Percentiles rank a stretch among this genome's conserved stretches.
phyloP scores from a whole-genome alignment of 345 rosid species.

The Lepidium didymum region DNA sequence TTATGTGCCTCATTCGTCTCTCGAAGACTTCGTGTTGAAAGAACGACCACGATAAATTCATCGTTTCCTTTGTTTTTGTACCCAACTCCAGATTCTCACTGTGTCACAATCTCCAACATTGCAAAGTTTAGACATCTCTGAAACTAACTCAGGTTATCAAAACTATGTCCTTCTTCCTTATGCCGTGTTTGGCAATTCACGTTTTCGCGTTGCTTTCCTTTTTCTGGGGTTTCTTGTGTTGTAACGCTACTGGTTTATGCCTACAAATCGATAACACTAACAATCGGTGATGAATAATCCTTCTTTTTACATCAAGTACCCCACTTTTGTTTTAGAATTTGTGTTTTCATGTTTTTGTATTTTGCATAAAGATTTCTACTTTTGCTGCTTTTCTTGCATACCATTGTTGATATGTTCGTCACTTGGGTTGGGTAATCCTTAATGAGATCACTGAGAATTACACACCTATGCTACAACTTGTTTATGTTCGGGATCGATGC shows the following conservation, averaged over 20 bases:
- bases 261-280: not conserved
- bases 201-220: not conserved
- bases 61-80: constrained; percentile 3
- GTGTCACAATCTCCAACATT: constrained; percentile 22
- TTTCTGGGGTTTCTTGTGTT: constrained; percentile 10
- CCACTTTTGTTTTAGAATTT: constrained; percentile 29
- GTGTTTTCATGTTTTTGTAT: constrained; percentile 36
- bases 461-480: constrained; percentile 12
- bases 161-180: constrained; percentile 5
- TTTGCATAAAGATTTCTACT: constrained; percentile 24
- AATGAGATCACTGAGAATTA: constrained; percentile 36
- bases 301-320: constrained; percentile 29
- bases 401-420: constrained; percentile 26
- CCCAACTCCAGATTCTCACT: constrained; percentile 15
- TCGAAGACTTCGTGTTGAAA: constrained; percentile 33
- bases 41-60: constrained; percentile 23
- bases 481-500: constrained; percentile 26
- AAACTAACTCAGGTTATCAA: constrained; percentile 23
- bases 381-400: constrained; percentile 10
- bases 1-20: constrained; percentile 14
- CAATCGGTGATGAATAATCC: constrained; percentile 27
- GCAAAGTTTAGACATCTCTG: constrained; percentile 1
- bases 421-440: constrained; percentile 17
- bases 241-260: constrained; percentile 14
- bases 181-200: constrained; percentile 35